phyloP scores from a whole-genome alignment of 768 basidiomycete species.

The Terana coerulea region DNA sequence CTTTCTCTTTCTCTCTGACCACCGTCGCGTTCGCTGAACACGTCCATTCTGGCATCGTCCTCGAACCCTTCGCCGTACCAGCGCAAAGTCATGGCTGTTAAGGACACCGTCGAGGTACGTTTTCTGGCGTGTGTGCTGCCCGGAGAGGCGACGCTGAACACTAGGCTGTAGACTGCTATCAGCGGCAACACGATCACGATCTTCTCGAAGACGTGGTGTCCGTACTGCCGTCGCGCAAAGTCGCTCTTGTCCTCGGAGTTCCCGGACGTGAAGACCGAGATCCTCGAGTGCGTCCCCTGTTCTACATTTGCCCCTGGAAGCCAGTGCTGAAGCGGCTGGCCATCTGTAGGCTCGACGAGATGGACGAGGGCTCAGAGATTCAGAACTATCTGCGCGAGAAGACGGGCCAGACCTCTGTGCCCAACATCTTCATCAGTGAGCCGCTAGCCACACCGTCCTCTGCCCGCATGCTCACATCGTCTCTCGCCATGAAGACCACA shows the following conservation, averaged over 20 bases:
- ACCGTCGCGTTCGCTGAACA: slow-evolving; percentile 1
- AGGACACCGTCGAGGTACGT: slow-evolving; percentile 40
- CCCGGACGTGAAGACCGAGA: slow-evolving; percentile 27
- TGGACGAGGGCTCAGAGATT: slow-evolving; percentile 55
- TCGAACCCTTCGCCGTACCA: slow-evolving; percentile 31
- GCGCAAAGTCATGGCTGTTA: slow-evolving; percentile 28
- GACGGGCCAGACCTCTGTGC: slow-evolving; percentile 70
- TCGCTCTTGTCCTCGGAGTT: slow-evolving; percentile 29
- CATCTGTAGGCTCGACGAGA: slow-evolving; percentile 50
- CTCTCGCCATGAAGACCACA: slow-evolving; percentile 38
- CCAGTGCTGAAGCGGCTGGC: neutral
- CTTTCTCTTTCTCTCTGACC: neutral
- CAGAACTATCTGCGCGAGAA: slow-evolving; percentile 61
- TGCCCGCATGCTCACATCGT: slow-evolving; percentile 19
- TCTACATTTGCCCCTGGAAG: neutral
- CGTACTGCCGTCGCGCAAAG: slow-evolving; percentile 41
- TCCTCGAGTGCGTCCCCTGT: slow-evolving; percentile 31
- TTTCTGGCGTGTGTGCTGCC: neutral
- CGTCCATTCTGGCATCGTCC: slow-evolving; percentile 24
- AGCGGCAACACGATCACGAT: slow-evolving; percentile 35
- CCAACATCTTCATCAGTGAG: slow-evolving; percentile 73
- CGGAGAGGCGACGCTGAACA: neutral
- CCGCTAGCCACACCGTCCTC: neutral
- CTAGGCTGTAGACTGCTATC: slow-evolving; percentile 29
- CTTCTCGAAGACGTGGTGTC: slow-evolving; percentile 38